Base-by-base conservation (phyloP, 2,329 filamentous ascomycete species). In the Bimuria novae-zelandiae region DNA sequence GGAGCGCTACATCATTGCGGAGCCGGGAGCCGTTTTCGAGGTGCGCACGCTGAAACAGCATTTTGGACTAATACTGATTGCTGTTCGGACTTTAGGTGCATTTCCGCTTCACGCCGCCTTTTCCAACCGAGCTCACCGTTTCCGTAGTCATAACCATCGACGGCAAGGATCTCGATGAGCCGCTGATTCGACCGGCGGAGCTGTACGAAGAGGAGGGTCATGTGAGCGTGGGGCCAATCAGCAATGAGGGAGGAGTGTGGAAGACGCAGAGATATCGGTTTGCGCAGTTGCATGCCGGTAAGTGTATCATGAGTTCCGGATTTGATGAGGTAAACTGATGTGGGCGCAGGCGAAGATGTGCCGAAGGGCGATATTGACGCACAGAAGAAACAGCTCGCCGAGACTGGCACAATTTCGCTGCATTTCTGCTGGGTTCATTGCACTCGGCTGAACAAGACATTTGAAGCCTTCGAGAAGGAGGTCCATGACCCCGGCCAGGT, bases 1-100 rank as follows among this genome's bases (percentile, higher is more conserved):
- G 5, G 62, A 60, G 7, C 68, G 62, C 36, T 73, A 72, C 42
- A 54, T 74, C 3, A 63, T 68, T 42, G 63, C 63, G 0, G 48
- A 41, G 7, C 61, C 69, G 1, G 63, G 60, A 2, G 49, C 54
- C 5, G 19, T 54, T 1, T 69, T 74, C 45, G 42, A 46, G n/a
- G 47, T 70, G 4, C 32, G 25, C 8, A 49, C n/a, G n/a, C n/a
- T n/a, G n/a, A n/a, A n/a, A n/a, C n/a, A n/a, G n/a, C n/a, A n/a
- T n/a, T n/a, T n/a, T n/a, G n/a, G n/a, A 54, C 22, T 49, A 23
- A 0, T 51, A 69, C 22, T 53, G 27, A 30, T 30, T 7, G 12
- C n/a, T 33, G n/a, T 33, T 8, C 6, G 7, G 7, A 10, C n/a
- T 4, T 12, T 14, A 40, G 21, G 47, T 70, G 4, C 35, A 29